phyloP scores from a whole-genome alignment of 202 grass and related monocot genomes.

The Carex sylvatica region DNA sequence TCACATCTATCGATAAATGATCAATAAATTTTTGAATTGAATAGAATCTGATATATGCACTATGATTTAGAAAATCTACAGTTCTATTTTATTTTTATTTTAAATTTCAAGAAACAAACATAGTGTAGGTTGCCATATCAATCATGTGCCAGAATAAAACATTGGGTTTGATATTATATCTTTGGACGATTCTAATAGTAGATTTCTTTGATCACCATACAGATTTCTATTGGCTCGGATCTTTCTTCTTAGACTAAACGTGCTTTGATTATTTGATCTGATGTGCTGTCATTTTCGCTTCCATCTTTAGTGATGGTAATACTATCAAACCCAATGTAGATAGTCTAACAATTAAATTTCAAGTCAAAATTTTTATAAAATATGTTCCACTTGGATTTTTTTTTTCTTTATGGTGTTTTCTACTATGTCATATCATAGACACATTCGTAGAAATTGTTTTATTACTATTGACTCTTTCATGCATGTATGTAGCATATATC shows the following conservation, averaged over 20 bases:
- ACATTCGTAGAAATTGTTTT: background rate
- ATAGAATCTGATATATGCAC: too few species aligned
- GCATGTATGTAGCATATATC: background rate
- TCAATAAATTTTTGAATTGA: background rate
- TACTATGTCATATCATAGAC: background rate
- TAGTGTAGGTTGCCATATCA: background rate
- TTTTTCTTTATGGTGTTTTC: background rate
- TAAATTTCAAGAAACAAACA: background rate
- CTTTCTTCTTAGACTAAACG: slow-evolving; percentile 1
- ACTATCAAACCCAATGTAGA: too few species aligned
- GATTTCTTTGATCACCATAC: background rate
- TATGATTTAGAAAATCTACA: background rate
- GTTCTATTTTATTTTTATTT: background rate
- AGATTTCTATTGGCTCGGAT: background rate
- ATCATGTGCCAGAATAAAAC: background rate
- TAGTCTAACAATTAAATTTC: too few species aligned
- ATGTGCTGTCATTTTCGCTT: background rate
- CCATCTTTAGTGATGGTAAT: background rate
- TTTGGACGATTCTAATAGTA: background rate
- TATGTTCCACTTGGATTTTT: too few species aligned
- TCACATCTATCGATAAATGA: background rate
- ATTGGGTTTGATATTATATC: background rate
- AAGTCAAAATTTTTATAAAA: too few species aligned
- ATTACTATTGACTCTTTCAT: background rate
- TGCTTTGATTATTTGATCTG: background rate